Evolutionary conservation across 257 asterid species (phyloP), one percentile per base, ranked within the genome.

Genomic region (Mentha longifolia): DNA sequence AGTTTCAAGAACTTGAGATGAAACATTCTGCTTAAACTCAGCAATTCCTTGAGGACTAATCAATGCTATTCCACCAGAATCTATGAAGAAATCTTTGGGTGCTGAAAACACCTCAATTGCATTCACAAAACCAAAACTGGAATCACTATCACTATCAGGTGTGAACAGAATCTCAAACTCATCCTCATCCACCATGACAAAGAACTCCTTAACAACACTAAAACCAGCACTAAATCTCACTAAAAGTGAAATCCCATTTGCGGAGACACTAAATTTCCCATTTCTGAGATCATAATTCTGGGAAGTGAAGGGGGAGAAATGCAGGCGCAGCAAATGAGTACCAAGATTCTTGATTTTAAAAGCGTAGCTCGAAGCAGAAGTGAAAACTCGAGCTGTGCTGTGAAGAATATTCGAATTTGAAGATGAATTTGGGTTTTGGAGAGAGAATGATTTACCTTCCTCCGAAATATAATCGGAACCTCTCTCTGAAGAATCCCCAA

Each of bases 101-200:
- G 85, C 86, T 13, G 96, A 87, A 60, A 91, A 79, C 54, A 89
- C 87, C 73, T 91, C 97, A 75, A 91, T 87, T 15, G 91, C 96
- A 72, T 73, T 91, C 50, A 82, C 95, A 80, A 69, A 91, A 1
- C 86, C 96, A 67, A 87, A 89, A 30, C 12, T 67, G 3, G 87
- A 78, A n/a, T n/a, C n/a, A n/a, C n/a, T n/a, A 63, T 72, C 85
- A 47, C 61, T 51, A 31, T 9, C 15, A 10, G 95, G 95, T 5
- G 8, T 70, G 76, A 91, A 89, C 77, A 73, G 1, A 70, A 91
- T 86, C 77, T 84, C 83, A 67, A 91, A 86, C 76, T 85, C 81
- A 20, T 25, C 73, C 47, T 28, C 35, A 35, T 84, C 88, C 13
- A 89, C 84, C 88, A 71, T 80, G 20, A 89, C n/a, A 69, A 86